Percentiles rank a stretch among this genome's conserved stretches.
Conservation (phyloP, 805 yeast species). For the Barnettozyma populi region DNA sequence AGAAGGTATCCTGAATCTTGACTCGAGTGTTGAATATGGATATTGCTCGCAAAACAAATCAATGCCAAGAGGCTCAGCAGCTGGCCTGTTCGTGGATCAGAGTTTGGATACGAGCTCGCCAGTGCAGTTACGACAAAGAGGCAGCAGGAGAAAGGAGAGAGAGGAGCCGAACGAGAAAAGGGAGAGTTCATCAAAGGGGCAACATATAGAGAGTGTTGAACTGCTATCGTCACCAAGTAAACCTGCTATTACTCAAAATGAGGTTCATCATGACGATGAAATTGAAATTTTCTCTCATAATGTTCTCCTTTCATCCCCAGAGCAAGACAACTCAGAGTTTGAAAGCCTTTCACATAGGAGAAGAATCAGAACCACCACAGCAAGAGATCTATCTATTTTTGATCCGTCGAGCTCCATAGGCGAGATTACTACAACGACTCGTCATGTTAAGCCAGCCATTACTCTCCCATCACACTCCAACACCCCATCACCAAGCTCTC, state of each 20-base stretch:
- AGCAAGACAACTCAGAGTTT: background rate
- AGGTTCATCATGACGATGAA: background rate
- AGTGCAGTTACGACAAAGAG: background rate
- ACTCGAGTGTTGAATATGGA: background rate
- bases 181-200: background rate
- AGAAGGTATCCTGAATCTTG: background rate
- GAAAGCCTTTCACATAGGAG: background rate
- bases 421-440: background rate
- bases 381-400: background rate
- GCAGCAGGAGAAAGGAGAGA: too few species aligned
- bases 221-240: background rate
- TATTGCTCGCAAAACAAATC: background rate
- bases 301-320: slow-evolving; percentile 4
- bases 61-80: background rate
- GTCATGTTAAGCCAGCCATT: background rate
- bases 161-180: too few species aligned
- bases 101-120: background rate
- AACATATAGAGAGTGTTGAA: background rate
- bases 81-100: background rate
- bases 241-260: too few species aligned
- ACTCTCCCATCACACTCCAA: background rate
- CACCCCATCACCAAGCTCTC: background rate
- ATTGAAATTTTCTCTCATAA: background rate
- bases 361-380: background rate
- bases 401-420: background rate